phyloP scores from a whole-genome alignment of 768 basidiomycete genomes.

The Infundibulicybe gibba region DNA sequence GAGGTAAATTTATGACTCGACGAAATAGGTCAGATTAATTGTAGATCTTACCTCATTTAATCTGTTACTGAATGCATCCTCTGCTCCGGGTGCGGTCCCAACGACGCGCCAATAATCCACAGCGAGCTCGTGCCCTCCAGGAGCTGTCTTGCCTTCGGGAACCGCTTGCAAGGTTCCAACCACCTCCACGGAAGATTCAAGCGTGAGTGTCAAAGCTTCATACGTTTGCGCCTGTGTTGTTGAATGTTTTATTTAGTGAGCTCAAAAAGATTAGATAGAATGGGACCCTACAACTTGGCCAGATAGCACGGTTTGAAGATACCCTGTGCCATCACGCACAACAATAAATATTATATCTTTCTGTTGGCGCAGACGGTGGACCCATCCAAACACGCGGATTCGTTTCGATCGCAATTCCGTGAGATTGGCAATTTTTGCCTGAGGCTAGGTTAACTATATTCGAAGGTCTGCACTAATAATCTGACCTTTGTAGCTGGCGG shows the following conservation, averaged over 20 bases:
- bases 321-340: constrained; percentile 93
- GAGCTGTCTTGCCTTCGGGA: constrained; percentile 93
- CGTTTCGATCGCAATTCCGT: constrained; percentile 63
- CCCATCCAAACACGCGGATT: constrained; percentile 91
- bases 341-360: constrained; percentile 93
- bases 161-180: constrained; percentile 81
- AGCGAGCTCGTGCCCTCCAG: constrained; percentile 83
- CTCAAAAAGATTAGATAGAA: constrained; percentile 1
- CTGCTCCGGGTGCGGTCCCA: constrained; percentile 85
- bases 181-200: constrained; percentile 89
- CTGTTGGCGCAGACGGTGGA: constrained; percentile 89
- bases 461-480: not conserved
- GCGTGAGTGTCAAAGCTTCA: constrained; percentile 83
- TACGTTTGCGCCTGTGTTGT: constrained; percentile 76
- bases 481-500: constrained; percentile 66
- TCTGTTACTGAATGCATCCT: constrained; percentile 89
- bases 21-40: no score
- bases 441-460: not conserved
- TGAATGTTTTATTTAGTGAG: constrained; percentile 2
- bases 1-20: not conserved
- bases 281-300: constrained; percentile 66
- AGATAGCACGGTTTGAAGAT: constrained; percentile 85
- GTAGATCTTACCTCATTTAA: constrained; percentile 68
- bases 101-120: constrained; percentile 93
- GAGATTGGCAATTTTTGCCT: constrained; percentile 72